phyloP scores from a whole-genome alignment of 2,329 filamentous ascomycete species.

The Trichoderma pleuroti region DNA sequence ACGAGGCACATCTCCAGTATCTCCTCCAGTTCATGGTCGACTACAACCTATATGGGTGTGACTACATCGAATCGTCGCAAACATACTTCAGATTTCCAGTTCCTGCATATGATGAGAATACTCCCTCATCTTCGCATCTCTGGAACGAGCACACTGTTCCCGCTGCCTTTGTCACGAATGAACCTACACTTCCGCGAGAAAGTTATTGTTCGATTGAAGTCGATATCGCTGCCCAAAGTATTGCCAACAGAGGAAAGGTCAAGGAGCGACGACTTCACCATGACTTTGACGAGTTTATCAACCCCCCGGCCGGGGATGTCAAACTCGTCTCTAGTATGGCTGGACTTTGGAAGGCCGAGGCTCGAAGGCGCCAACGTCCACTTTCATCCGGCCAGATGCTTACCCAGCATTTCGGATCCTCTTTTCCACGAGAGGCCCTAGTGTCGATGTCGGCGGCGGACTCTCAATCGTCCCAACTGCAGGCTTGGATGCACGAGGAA shows the following conservation, averaged over 20 bases:
- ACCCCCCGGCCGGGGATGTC: slow-evolving; percentile 61
- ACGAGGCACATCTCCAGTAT: slow-evolving; percentile 91
- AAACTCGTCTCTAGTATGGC: slow-evolving; percentile 94
- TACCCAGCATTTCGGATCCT: slow-evolving; percentile 55
- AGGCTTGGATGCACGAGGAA: slow-evolving; percentile 90
- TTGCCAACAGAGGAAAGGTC: slow-evolving; percentile 75
- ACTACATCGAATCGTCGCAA: slow-evolving; percentile 71
- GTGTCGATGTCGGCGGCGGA: slow-evolving; percentile 82
- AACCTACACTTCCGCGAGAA: slow-evolving; percentile 64
- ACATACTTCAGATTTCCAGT: slow-evolving; percentile 73
- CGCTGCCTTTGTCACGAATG: slow-evolving; percentile 47
- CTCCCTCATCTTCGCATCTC: slow-evolving; percentile 57
- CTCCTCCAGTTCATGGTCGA: slow-evolving; percentile 97
- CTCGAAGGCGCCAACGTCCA: slow-evolving; percentile 67
- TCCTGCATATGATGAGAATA: slow-evolving; percentile 63
- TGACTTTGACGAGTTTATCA: slow-evolving; percentile 72
- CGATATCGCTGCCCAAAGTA: slow-evolving; percentile 84
- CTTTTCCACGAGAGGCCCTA: slow-evolving; percentile 76
- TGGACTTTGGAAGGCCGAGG: slow-evolving; percentile 88
- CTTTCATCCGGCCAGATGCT: slow-evolving; percentile 57
- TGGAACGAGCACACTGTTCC: slow-evolving; percentile 79
- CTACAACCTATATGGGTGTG: slow-evolving; percentile 94
- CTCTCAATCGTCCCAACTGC: slow-evolving; percentile 64
- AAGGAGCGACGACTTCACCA: slow-evolving; percentile 78
- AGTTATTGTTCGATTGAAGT: slow-evolving; percentile 89